phyloP scores from a whole-genome alignment of 2,329 filamentous ascomycete species.

The Pseudodiploospora longispora region DNA sequence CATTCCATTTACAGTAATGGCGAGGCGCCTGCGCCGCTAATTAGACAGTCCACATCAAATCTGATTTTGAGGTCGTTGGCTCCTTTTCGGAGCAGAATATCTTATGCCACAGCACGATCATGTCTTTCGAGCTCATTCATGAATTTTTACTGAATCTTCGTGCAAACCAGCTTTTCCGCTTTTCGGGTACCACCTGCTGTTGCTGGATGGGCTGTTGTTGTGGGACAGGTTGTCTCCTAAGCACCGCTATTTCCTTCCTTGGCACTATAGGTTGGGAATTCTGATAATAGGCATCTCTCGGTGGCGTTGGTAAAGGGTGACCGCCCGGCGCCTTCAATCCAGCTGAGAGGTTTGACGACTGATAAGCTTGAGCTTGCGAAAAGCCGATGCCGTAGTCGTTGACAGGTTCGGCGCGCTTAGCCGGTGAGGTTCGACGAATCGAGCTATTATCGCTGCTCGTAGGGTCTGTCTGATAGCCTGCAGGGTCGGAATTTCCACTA shows the following conservation, averaged over 20 bases:
- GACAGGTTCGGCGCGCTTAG: constrained; percentile 43
- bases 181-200: constrained; percentile 40
- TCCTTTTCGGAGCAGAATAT: no score
- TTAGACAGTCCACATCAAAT: no score
- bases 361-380: constrained; percentile 34
- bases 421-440: constrained; percentile 61
- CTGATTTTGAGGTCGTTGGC: no score
- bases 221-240: constrained; percentile 21
- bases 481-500: constrained; percentile 67
- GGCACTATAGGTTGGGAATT: constrained; percentile 14
- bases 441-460: constrained; percentile 87
- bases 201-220: constrained; percentile 19
- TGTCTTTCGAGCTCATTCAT: background rate
- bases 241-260: constrained; percentile 21
- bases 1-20: no score
- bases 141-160: constrained; percentile 64
- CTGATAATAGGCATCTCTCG: constrained; percentile 13
- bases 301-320: constrained; percentile 18
- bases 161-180: constrained; percentile 86
- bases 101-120: no score
- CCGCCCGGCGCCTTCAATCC: constrained; percentile 18
- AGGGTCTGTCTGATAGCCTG: constrained; percentile 76
- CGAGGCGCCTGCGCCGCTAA: no score
- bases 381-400: constrained; percentile 61
- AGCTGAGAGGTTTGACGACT: constrained; percentile 31